Base-by-base conservation (phyloP, 805 yeast species). In the Metschnikowia arizonensis region DNA sequence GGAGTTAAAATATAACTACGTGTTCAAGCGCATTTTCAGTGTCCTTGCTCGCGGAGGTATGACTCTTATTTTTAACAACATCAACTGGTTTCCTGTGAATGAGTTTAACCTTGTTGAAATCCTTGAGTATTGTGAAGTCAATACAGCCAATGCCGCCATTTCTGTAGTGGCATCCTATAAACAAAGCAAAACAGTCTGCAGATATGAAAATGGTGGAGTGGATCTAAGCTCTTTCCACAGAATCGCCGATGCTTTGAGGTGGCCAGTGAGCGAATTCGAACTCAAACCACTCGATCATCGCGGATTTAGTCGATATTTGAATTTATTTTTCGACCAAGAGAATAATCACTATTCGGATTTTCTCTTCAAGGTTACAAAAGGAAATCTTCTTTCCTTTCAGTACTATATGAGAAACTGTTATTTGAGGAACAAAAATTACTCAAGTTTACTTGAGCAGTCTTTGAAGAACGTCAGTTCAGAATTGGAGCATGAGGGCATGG, bases 21-120 rank as follows among this genome's bases (percentile, higher is more conserved):
- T 72, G n/a, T 59, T 77, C 46, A 75, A 74, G 44, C 53, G 62
- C 14, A 53, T 77, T 12, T 68, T 69, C 44, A 63, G 66, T n/a
- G 53, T 77, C 3, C 60, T 76, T 39, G 70, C 73, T 7, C 50
- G 50, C 3, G 63, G 62, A 28, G 79, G 79, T 2, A 57, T 76
- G 32, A 73, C 78, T 0, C 49, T 76, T 1, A 62, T 72, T 38
- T 55, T 73, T 25, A 80, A 76, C 50, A 78, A 76, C 55, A 51
- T 72, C 21, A 77, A 76, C 43, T 69, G 73, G 68, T 65, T 73
- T 45, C 61, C 77, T 0, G 50, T 46, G 7, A 58, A 54, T 9
- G 72, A 66, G 47, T 57, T 65, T 51, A 45, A 34, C 4, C 44
- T 71, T 47, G 48, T 55, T 6, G 74, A 70, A 36, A 53, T 65